Base-by-base conservation (phyloP, 208 protist genomes). In the Strigomonas culicis region DNA sequence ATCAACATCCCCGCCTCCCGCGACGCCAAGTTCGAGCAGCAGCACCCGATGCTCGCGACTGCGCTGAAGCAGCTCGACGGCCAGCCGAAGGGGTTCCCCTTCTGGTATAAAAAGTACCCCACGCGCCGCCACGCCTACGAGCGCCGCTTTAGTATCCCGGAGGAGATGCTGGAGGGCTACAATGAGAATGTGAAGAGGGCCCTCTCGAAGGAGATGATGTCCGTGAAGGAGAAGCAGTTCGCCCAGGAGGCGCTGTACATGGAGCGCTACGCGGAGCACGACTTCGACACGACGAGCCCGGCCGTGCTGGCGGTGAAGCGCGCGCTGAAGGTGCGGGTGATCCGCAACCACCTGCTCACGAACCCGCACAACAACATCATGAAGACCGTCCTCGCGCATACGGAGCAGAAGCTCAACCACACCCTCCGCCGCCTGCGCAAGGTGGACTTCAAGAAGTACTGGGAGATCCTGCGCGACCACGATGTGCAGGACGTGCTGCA, bases 101-200 rank as follows among this genome's bases (percentile, higher is more conserved):
- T 94, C 72, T 96, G 91, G 91, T 96, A 92, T 70, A 93, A 91
- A 70, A 96, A 96, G 68, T 96, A 96, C 64, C 91, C 91, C 2
- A 96, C 91, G 27, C 88, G 87, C 10, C 83, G 86, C 27, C 91
- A 96, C 75, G 91, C 91, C 32, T 96, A 96, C 71, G 91, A 92
- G 74, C 60, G 78, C 31, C 91, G 91, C 58, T 96, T 96, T 61
- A 93, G 79, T 71, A 88, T 96, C 47, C 91, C 91, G 4, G 62
- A 60, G 22, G 91, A 96, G 65, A 96, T 96, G 91, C 66, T 96
- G 11, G 88, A 96, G 51, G 91, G 91, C 13, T 96, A 96, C 73
- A 84, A 56, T 31, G 84, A 92, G 4, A 46, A 80, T 34, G 73
- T 96, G 43, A 88, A 91, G 60, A 84, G 82, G 52, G 88, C 91